A percentile compares a stretch with the other conserved stretches of the same genome.
Conservation (phyloP, 2,329 filamentous ascomycete genomes). For the Ascochyta koolunga region DNA sequence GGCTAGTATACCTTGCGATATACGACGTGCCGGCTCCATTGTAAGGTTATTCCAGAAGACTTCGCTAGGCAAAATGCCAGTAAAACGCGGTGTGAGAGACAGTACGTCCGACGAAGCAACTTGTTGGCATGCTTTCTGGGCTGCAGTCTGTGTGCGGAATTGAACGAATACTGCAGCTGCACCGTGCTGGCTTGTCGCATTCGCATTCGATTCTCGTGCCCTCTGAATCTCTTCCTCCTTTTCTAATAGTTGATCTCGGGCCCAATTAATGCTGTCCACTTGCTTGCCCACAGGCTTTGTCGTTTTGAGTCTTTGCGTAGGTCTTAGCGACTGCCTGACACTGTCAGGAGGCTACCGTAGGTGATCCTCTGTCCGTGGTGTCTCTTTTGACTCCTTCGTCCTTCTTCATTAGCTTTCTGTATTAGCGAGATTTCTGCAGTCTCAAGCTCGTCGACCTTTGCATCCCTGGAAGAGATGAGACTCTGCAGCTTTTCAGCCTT, state of each 20-base stretch:
- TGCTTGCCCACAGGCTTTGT: constrained; percentile 74
- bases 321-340: constrained; percentile 67
- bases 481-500: constrained; percentile 80
- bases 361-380: constrained; percentile 55
- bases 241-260: constrained; percentile 75
- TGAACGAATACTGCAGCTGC: constrained; percentile 88
- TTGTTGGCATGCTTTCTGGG: constrained; percentile 81
- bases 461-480: constrained; percentile 79
- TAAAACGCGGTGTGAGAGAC: constrained; percentile 82
- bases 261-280: constrained; percentile 94
- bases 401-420: constrained; percentile 74
- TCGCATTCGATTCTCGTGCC: constrained; percentile 70
- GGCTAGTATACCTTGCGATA: constrained; percentile 72
- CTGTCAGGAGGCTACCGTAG: constrained; percentile 58
- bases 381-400: constrained; percentile 67
- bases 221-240: constrained; percentile 74
- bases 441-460: constrained; percentile 81
- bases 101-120: constrained; percentile 55
- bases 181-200: constrained; percentile 61
- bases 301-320: constrained; percentile 45
- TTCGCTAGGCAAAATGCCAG: constrained; percentile 81
- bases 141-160: constrained; percentile 80
- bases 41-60: constrained; percentile 86
- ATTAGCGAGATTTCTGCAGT: constrained; percentile 86
- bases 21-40: constrained; percentile 83